These are phyloP conservation scores for Clavispora fructus DNA, from an alignment of 805 yeast genomes.

Conservation along the genomic window DNA sequence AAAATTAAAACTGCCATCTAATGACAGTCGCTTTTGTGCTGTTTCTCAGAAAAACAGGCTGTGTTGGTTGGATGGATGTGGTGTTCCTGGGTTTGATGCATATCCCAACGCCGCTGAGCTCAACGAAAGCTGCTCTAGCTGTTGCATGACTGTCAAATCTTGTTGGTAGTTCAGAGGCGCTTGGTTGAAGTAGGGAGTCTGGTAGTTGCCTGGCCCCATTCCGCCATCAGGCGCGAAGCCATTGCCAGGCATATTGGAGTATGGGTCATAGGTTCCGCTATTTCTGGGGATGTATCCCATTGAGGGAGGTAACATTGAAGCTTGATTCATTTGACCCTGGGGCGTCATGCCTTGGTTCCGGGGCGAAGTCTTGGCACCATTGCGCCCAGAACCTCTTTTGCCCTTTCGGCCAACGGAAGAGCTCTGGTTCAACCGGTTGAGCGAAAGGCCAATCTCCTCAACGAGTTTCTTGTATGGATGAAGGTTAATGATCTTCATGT, in stretches of 20 bases:
- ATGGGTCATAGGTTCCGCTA: background rate
- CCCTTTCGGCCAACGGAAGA: conserved; percentile 20
- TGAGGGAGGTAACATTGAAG: background rate
- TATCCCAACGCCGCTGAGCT: conserved; percentile 45
- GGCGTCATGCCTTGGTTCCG: background rate
- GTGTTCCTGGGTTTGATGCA: conserved; percentile 40
- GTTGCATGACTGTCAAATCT: conserved; percentile 34
- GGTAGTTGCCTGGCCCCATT: background rate
- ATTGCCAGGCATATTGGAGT: background rate
- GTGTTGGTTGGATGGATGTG: conserved; percentile 20
- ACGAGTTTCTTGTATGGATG: conserved; percentile 81
- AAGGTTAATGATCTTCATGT: conserved; percentile 46
- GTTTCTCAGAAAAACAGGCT: conserved; percentile 19
- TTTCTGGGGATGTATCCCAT: conserved; percentile 1
- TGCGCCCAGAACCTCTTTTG: conserved; percentile 13
- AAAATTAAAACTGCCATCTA: background rate
- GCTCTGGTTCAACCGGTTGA: conserved; percentile 27
- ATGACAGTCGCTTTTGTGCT: background rate
- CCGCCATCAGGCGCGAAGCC: background rate
- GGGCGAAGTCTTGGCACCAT: background rate
- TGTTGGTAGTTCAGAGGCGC: conserved; percentile 1
- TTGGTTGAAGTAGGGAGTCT: background rate
- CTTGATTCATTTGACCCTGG: background rate
- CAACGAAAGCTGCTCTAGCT: conserved; percentile 41
- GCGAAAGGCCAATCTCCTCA: conserved; percentile 82